phyloP scores from a whole-genome alignment of 768 basidiomycete species.

The Trametes elegans region DNA sequence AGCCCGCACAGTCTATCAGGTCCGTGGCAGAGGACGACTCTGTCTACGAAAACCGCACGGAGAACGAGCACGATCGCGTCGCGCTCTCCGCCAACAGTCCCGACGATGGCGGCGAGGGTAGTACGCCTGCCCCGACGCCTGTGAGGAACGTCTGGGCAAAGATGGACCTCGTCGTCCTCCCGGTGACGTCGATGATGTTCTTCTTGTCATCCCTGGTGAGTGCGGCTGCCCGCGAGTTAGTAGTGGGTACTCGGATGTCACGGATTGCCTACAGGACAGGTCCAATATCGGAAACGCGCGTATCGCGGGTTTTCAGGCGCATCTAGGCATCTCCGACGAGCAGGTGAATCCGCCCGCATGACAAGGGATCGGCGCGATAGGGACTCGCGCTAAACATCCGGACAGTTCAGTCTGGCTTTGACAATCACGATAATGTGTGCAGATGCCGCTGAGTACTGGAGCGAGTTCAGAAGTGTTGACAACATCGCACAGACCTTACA shows the following conservation, averaged over 20 bases:
- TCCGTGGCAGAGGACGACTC: not conserved
- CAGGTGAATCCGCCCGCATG: not conserved
- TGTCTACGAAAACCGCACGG: not conserved
- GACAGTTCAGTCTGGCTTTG: slow-evolving; percentile 5
- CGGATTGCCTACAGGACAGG: not conserved
- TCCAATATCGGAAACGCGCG: slow-evolving; percentile 10
- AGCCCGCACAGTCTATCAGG: slow-evolving; percentile 1
- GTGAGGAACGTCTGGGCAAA: not conserved
- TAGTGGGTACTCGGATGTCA: not conserved
- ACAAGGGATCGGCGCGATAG: not conserved
- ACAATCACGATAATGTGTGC: slow-evolving; percentile 1
- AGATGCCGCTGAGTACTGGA: not conserved
- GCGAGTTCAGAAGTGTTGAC: slow-evolving; percentile 22
- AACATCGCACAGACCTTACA: slow-evolving; percentile 27
- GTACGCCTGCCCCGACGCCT: not conserved
- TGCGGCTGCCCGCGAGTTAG: not conserved
- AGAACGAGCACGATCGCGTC: not conserved
- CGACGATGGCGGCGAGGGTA: not conserved
- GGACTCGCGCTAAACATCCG: not conserved
- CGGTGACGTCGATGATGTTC: not conserved
- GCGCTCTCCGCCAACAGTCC: not conserved
- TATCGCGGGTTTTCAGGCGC: slow-evolving; percentile 1
- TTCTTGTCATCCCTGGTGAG: slow-evolving; percentile 1
- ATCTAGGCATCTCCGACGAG: slow-evolving; percentile 1
- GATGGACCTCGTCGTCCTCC: slow-evolving; percentile 3